Base-by-base conservation (phyloP, 2,329 filamentous ascomycete species). In the Colletotrichum sp. region DNA sequence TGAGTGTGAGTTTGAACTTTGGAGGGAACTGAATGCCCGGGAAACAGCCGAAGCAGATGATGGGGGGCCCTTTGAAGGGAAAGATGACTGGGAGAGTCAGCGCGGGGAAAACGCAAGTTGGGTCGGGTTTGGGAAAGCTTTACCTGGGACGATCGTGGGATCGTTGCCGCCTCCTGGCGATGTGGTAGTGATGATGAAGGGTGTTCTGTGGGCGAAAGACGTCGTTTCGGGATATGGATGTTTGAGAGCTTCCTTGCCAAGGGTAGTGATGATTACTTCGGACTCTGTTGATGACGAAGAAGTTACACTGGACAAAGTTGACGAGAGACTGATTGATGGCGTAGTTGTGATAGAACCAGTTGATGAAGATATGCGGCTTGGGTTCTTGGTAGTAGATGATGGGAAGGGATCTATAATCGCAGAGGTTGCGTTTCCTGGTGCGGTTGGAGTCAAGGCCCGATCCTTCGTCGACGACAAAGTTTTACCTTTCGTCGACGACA, bases 111-210 rank as follows among this genome's bases (percentile, higher is more conserved):
- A 1, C 18, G 1, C 16, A 8, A 13, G 34, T 16, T 24, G 48
- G 3, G 4, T 52, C 0, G 10, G n/a, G 16, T 3, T 8, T n/a
- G 5, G 4, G 0, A 69, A n/a, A 61, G 1, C 28, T 38, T 62
- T 13, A 73, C 71, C 68, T 21, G 71, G 71, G 7, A 73, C 71
- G n/a, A 73, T 70, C 4, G 71, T 73, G 3, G 71, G 32, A 18
- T 48, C 38, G 14, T 59, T 36, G 6, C 66, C 36, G 3, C 70
- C 70, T 9, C 64, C 56, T 13, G 58, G 58, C 6, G 58, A 73
- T 8, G 71, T 73, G 24, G 71, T 73, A 12, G 58, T 73, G 26
- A 73, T 70, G 13, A 70, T 70, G 30, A 26, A 48, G 2, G 71
- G 71, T 1, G 71, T 70, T 7, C 58, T 64, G 13, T 70, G 24